Evolutionary conservation across 768 basidiomycete species (phyloP).

Genomic region (Xanthoconium purpureum): DNA sequence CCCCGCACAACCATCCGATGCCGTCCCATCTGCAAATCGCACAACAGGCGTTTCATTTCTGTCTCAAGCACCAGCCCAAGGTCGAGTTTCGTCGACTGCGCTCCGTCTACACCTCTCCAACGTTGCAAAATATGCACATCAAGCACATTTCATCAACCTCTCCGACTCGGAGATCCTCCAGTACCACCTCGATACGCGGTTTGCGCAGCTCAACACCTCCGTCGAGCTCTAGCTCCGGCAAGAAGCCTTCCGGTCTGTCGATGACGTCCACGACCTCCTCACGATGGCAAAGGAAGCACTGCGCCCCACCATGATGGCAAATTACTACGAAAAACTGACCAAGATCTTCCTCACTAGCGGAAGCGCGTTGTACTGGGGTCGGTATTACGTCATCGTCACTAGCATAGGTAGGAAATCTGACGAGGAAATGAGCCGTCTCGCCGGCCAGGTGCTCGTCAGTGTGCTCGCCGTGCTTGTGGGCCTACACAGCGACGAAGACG

Average conservation of each 20-base stretch:
- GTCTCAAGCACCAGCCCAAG: conserved; percentile 88
- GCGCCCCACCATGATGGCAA: conserved; percentile 95
- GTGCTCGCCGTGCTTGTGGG: conserved; percentile 92
- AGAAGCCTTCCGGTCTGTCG: conserved; percentile 96
- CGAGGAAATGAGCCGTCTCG: conserved; percentile 77
- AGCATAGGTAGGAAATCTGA: conserved; percentile 69
- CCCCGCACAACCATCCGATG: background rate
- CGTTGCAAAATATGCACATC: conserved; percentile 92
- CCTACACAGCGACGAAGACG: conserved; percentile 48
- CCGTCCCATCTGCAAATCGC: conserved; percentile 70
- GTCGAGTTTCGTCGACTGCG: conserved; percentile 96
- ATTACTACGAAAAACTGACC: conserved; percentile 97
- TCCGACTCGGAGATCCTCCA: conserved; percentile 93
- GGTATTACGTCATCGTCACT: conserved; percentile 73
- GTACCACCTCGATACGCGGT: conserved; percentile 94
- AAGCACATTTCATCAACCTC: conserved; percentile 92
- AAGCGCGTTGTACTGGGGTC: conserved; percentile 91
- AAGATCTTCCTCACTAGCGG: conserved; percentile 95
- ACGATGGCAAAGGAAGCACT: conserved; percentile 91
- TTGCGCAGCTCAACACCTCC: conserved; percentile 93
- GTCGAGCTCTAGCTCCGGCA: conserved; percentile 99
- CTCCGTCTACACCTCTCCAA: conserved; percentile 92
- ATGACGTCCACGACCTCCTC: conserved; percentile 95
- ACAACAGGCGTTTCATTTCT: conserved; percentile 96
- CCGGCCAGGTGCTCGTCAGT: conserved; percentile 88